These are phyloP conservation scores for Zoysia japonica DNA, from an alignment of 176 grass and related monocot genomes.

Conservation along the genomic window DNA sequence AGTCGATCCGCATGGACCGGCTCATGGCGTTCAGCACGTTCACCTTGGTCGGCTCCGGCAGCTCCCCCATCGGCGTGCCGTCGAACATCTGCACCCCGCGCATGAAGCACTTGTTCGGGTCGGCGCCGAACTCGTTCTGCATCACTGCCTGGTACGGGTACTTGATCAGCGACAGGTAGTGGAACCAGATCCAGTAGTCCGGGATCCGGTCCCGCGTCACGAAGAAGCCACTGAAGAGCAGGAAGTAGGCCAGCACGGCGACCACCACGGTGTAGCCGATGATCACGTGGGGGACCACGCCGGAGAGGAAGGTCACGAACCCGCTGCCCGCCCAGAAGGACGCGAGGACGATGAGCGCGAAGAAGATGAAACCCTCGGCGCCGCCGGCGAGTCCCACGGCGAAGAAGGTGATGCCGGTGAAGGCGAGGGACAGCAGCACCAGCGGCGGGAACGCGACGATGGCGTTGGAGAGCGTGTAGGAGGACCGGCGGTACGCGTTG, in stretches of 20 bases:
- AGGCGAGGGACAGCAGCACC: conserved; percentile 60
- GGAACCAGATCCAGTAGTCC: conserved; percentile 82
- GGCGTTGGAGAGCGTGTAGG: conserved; percentile 72
- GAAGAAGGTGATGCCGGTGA: conserved; percentile 66
- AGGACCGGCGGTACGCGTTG: conserved; percentile 77
- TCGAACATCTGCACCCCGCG: conserved; percentile 79
- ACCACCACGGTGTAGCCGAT: conserved; percentile 70
- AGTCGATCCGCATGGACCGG: conserved; percentile 44
- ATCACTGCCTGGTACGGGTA: conserved; percentile 92
- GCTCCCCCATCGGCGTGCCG: conserved; percentile 56
- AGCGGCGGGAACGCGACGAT: conserved; percentile 67
- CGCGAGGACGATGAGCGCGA: conserved; percentile 54
- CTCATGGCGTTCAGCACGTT: conserved; percentile 60
- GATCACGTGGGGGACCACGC: conserved; percentile 63
- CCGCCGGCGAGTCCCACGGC: conserved; percentile 67
- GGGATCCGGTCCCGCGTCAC: conserved; percentile 59
- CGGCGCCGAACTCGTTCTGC: conserved; percentile 79
- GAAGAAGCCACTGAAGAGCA: conserved; percentile 85
- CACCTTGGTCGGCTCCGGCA: conserved; percentile 52
- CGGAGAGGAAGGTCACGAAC: conserved; percentile 80
- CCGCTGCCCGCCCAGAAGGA: conserved; percentile 80
- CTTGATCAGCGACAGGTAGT: conserved; percentile 81
- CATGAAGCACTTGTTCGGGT: conserved; percentile 60
- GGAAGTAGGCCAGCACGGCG: conserved; percentile 57
- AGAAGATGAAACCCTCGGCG: conserved; percentile 55